Evolutionary conservation across 345 rosid species (phyloP).

Genomic region (Erysimum cheiranthoides): DNA sequence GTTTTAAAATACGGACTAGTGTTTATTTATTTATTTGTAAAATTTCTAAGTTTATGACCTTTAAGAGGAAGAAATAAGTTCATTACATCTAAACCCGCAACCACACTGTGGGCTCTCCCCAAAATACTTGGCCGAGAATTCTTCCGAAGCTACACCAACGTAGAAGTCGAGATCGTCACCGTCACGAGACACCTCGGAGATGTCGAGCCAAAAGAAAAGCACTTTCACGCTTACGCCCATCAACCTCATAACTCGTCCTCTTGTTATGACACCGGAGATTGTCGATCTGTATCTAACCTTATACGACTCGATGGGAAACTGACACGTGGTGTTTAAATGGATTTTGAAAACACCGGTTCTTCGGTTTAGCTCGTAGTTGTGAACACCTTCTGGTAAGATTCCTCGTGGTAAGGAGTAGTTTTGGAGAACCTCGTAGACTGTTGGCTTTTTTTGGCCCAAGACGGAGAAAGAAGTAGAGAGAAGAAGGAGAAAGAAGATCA

Average conservation of each 20-base stretch:
- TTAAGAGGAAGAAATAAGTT: not conserved
- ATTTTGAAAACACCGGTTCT: conserved; percentile 59
- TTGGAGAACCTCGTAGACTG: conserved; percentile 58
- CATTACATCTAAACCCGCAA: conserved; percentile 69
- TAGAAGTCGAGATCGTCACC: conserved; percentile 55
- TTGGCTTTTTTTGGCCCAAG: conserved; percentile 12
- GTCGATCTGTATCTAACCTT: conserved; percentile 58
- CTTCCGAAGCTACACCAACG: conserved; percentile 60
- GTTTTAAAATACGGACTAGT: not conserved
- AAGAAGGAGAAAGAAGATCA: conserved; percentile 9
- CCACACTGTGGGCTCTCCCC: conserved; percentile 77
- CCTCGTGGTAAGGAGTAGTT: conserved; percentile 62
- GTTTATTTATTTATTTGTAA: not conserved
- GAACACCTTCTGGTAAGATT: conserved; percentile 66
- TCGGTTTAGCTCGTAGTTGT: conserved; percentile 55
- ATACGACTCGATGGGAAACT: conserved; percentile 53
- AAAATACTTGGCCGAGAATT: conserved; percentile 51
- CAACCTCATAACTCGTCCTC: conserved; percentile 49
- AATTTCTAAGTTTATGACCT: not conserved
- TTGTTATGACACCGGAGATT: conserved; percentile 54
- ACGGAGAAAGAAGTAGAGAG: conserved; percentile 11
- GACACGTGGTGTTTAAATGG: conserved; percentile 51
- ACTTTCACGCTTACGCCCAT: conserved; percentile 64
- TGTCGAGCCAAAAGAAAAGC: conserved; percentile 62
- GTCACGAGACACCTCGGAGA: conserved; percentile 52